Conservation (phyloP, 495 filamentous ascomycete genomes). For the Cercophora samala region DNA sequence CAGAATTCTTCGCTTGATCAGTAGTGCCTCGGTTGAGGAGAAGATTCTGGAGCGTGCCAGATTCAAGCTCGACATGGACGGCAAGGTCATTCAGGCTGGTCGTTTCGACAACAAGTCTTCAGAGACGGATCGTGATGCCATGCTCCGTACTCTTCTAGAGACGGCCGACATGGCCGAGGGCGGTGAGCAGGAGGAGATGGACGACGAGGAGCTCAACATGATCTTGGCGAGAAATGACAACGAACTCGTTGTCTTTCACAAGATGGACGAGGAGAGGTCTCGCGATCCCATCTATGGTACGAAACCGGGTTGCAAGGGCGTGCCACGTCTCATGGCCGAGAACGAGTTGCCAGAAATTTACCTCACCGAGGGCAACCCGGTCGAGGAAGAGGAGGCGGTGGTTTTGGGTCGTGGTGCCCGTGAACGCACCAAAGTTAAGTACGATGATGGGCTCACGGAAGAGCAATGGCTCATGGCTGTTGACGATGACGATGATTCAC, state of each 20-base stretch:
- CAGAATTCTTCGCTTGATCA: constrained; percentile 90
- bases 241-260: constrained; percentile 66
- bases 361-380: constrained; percentile 76
- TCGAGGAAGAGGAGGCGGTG: constrained; percentile 74
- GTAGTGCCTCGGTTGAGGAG: constrained; percentile 94
- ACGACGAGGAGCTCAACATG: constrained; percentile 93
- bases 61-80: constrained; percentile 98
- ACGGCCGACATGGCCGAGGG: constrained; percentile 83
- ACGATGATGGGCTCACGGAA: constrained; percentile 96
- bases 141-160: constrained; percentile 87
- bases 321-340: constrained; percentile 82
- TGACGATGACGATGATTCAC: constrained; percentile 89
- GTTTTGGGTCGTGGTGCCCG: constrained; percentile 84
- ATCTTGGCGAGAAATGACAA: constrained; percentile 75
- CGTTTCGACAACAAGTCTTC: constrained; percentile 99
- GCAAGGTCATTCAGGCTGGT: constrained; percentile 98
- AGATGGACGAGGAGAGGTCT: constrained; percentile 72
- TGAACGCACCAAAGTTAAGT: constrained; percentile 88
- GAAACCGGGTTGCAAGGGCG: constrained; percentile 52
- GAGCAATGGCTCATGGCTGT: constrained; percentile 95
- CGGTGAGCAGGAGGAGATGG: constrained; percentile 86
- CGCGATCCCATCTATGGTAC: constrained; percentile 67
- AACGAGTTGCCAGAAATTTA: constrained; percentile 92
- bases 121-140: constrained; percentile 94
- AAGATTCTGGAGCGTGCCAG: constrained; percentile 97